Conservation (phyloP, 2,329 filamentous ascomycete species). For the Chrysosphaeria jannelii region DNA sequence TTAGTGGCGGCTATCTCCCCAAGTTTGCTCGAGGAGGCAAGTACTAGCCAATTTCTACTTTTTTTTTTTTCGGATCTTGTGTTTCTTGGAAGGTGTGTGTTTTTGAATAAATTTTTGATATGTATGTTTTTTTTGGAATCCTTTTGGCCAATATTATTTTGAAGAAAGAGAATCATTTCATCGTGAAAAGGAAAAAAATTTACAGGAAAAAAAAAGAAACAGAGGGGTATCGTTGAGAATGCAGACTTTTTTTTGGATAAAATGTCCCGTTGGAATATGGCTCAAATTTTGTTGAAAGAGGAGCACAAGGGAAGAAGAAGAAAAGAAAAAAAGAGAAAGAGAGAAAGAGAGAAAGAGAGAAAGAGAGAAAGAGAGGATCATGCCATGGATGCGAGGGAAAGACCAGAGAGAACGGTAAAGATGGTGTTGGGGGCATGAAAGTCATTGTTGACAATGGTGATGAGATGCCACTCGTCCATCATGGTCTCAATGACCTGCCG, state of each 20-base stretch:
- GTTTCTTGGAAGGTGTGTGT: too few relatives aligned
- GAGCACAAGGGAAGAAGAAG: not conserved
- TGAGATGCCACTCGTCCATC: slow-evolving; percentile 73
- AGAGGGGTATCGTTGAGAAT: too few relatives aligned
- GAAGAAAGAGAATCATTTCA: too few relatives aligned
- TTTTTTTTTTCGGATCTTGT: too few relatives aligned
- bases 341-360: not conserved
- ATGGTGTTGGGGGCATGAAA: slow-evolving; percentile 65
- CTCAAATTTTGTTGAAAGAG: slow-evolving; percentile 6
- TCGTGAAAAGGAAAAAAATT: too few relatives aligned
- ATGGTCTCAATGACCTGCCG: slow-evolving; percentile 51
- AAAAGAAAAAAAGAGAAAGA: not conserved
- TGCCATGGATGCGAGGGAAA: slow-evolving; percentile 21
- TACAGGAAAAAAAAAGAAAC: too few relatives aligned
- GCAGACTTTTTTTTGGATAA: slow-evolving; percentile 2
- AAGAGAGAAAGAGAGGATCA: not conserved
- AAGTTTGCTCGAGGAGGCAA: too few relatives aligned
- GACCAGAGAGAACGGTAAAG: slow-evolving; percentile 58
- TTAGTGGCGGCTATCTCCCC: too few relatives aligned
- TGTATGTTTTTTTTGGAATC: too few relatives aligned
- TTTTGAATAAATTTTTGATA: too few relatives aligned
- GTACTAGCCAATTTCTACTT: too few relatives aligned
- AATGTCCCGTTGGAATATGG: slow-evolving; percentile 1
- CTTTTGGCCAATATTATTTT: too few relatives aligned
- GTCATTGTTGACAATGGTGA: slow-evolving; percentile 97